phyloP scores from a whole-genome alignment of 2,329 filamentous ascomycete species.

The Colletotrichum salicis region DNA sequence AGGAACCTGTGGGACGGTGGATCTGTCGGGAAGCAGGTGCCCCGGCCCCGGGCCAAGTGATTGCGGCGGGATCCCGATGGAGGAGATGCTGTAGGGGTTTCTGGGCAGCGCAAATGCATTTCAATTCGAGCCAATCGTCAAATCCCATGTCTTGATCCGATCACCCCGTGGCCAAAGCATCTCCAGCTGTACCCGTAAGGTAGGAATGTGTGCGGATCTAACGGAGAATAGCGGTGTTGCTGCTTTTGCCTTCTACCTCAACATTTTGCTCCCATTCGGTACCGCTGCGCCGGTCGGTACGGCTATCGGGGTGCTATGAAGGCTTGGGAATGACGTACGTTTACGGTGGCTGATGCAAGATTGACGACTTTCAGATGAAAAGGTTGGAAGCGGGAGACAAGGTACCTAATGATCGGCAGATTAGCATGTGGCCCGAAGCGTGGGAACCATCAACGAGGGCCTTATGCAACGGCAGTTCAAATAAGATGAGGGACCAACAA shows the following conservation, averaged over 20 bases:
- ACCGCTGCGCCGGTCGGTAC: not conserved
- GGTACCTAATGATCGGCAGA: not conserved
- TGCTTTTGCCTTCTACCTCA: constrained; percentile 7
- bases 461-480: no score
- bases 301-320: not conserved
- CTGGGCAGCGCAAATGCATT: not conserved
- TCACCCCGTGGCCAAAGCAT: constrained; percentile 3
- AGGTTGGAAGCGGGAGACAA: not conserved
- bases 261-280: not conserved
- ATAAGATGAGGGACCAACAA: not conserved
- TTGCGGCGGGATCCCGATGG: constrained; percentile 7
- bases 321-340: not conserved
- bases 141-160: not conserved
- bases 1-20: not conserved
- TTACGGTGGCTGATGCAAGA: not conserved
- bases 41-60: not conserved
- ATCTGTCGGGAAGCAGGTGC: no score
- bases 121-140: constrained; percentile 6
- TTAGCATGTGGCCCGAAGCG: no score
- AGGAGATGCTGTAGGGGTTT: constrained; percentile 19
- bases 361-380: not conserved
- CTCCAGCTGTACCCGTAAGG: not conserved
- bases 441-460: no score
- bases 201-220: not conserved
- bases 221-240: not conserved